Percentiles rank a stretch among this genome's conserved stretches.
phyloP scores from a whole-genome alignment of 345 rosid species.

The Litchi chinensis region DNA sequence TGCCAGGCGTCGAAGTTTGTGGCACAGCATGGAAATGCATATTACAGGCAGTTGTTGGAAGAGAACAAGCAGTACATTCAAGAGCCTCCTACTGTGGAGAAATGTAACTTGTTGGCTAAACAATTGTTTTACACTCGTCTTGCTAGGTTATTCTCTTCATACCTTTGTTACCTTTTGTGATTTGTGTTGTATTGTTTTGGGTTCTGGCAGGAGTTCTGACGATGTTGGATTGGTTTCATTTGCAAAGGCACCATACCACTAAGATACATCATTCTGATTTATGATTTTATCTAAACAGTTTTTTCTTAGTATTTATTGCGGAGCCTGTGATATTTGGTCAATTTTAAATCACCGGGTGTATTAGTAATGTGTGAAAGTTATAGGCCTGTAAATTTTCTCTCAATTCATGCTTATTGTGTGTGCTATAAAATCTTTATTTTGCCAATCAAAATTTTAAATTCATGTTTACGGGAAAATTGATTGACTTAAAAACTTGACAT shows the following conservation, averaged over 20 bases:
- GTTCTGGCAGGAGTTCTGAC: neutral
- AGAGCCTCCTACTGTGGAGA: constrained; percentile 82
- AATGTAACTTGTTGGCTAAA: constrained; percentile 69
- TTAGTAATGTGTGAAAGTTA: neutral
- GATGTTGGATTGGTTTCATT: neutral
- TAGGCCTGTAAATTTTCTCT: neutral
- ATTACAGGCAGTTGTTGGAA: constrained; percentile 78
- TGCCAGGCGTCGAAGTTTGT: constrained; percentile 67
- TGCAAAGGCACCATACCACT: neutral
- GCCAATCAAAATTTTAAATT: neutral
- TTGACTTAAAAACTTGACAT: neutral
- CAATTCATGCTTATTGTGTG: neutral
- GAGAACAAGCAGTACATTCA: constrained; percentile 77
- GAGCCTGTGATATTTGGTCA: neutral
- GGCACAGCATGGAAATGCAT: constrained; percentile 65
- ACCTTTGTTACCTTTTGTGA: neutral
- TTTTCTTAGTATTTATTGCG: neutral
- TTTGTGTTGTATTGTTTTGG: neutral
- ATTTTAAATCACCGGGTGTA: neutral
- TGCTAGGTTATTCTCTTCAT: constrained; percentile 53
- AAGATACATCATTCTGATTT: too few species aligned
- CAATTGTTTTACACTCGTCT: constrained; percentile 87
- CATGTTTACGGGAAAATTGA: neutral
- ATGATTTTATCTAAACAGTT: neutral
- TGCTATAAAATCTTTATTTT: too few species aligned